Conservation (phyloP, 2,329 filamentous ascomycete species). For the Hyphodiscus sp. region DNA sequence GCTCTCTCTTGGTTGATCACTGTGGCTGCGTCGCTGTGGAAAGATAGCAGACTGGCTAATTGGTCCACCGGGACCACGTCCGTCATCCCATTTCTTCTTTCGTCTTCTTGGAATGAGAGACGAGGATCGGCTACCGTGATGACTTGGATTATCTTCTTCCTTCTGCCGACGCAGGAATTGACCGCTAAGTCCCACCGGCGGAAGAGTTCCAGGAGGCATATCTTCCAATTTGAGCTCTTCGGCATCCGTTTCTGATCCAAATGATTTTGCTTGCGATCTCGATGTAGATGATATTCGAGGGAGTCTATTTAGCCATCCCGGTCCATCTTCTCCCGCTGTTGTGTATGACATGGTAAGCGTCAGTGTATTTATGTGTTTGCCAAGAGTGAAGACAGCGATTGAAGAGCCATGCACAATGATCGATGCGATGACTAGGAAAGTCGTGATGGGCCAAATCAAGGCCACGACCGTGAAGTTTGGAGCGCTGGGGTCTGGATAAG, state of each 20-base stretch:
- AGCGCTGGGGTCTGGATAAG: slow-evolving; percentile 45
- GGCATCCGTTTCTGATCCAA: slow-evolving; percentile 70
- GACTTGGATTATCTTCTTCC: slow-evolving; percentile 60
- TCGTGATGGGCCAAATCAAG: slow-evolving; percentile 91
- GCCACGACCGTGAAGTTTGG: slow-evolving; percentile 66
- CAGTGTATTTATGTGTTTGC: slow-evolving; percentile 96
- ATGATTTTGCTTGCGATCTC: slow-evolving; percentile 75
- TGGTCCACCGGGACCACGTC: slow-evolving; percentile 75
- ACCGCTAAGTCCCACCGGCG: slow-evolving; percentile 64
- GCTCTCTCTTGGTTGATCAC: slow-evolving; percentile 21
- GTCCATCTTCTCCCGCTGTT: slow-evolving; percentile 77
- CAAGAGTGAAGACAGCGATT: slow-evolving; percentile 92
- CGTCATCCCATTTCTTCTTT: slow-evolving; percentile 62
- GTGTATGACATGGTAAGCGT: slow-evolving; percentile 97
- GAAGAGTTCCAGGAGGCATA: slow-evolving; percentile 63
- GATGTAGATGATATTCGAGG: slow-evolving; percentile 62
- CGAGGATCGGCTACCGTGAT: slow-evolving; percentile 50
- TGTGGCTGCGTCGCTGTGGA: slow-evolving; percentile 42
- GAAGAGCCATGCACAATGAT: slow-evolving; percentile 98
- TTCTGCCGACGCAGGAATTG: slow-evolving; percentile 78
- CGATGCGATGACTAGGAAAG: slow-evolving; percentile 88
- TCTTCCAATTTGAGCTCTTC: slow-evolving; percentile 55
- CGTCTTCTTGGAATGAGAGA: slow-evolving; percentile 55
- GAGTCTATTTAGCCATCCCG: slow-evolving; percentile 90
- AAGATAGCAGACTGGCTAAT: slow-evolving; percentile 86